Conservation (phyloP, 2,329 filamentous ascomycete species). For the Sarocladium strictum region DNA sequence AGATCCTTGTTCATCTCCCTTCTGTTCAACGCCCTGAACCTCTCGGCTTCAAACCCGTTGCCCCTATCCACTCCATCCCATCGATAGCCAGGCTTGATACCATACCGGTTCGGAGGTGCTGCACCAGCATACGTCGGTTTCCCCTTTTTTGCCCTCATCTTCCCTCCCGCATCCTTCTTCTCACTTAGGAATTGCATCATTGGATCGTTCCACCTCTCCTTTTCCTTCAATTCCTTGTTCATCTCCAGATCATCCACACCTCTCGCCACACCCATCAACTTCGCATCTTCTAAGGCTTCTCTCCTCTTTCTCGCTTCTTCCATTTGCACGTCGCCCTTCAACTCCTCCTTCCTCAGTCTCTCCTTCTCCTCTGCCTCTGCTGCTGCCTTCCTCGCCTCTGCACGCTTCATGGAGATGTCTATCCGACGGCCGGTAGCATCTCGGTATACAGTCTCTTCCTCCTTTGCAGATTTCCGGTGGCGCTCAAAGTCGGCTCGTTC, state of each 20-base stretch:
- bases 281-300: slow-evolving; percentile 71
- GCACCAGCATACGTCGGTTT: slow-evolving; percentile 69
- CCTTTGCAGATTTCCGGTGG: slow-evolving; percentile 36
- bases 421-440: slow-evolving; percentile 93
- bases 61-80: slow-evolving; percentile 97
- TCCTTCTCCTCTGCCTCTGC: slow-evolving; percentile 68
- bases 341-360: slow-evolving; percentile 58
- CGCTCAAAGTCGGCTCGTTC: slow-evolving; percentile 49
- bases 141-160: slow-evolving; percentile 22
- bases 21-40: slow-evolving; percentile 82
- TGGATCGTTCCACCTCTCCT: slow-evolving; percentile 87
- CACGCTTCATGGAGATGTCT: slow-evolving; percentile 84
- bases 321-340: slow-evolving; percentile 81
- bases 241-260: slow-evolving; percentile 78
- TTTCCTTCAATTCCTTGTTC: slow-evolving; percentile 74
- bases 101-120: slow-evolving; percentile 85
- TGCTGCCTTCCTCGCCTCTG: slow-evolving; percentile 65
- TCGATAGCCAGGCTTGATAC: slow-evolving; percentile 82
- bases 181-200: slow-evolving; percentile 70
- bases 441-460: slow-evolving; percentile 84
- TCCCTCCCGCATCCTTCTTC: slow-evolving; percentile 22
- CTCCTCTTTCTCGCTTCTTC: slow-evolving; percentile 58
- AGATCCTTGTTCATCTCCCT: slow-evolving; percentile 70
- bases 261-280: slow-evolving; percentile 73
- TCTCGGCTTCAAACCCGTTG: slow-evolving; percentile 89